Evolutionary conservation across 163 green algal species (phyloP), one percentile per base, ranked within the genome.

Genomic region (Coccomyxa subellipsoidea): DNA sequence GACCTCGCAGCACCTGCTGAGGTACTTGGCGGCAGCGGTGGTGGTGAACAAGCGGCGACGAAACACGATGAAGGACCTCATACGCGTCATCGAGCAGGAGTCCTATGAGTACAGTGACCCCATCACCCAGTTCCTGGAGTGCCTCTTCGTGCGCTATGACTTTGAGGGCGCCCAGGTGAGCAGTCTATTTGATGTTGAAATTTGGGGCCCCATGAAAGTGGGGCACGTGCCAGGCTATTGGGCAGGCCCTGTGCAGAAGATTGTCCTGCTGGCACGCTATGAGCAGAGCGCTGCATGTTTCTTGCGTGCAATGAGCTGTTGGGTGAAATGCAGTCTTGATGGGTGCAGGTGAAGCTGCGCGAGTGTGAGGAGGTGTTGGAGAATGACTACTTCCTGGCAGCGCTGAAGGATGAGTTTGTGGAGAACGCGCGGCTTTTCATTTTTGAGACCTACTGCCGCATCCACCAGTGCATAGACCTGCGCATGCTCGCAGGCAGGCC

Each of bases 401-500:
- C 81, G n/a, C 76, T 79, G 59, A 85, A 85, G 69, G 76, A 97
- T 23, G 94, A 98, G 79, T 99, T 99, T 85, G 89, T 98, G 77
- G 95, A 99, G 87, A 95, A 93, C 80, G 95, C 95, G 37, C 92
- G 97, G 25, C 88, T 97, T 69, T 96, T 98, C 88, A 96, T 99
- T 84, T 99, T 99, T 85, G 96, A 99, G 90, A 94, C 87, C 37
- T 97, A 96, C 88, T 97, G 93, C 92, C 85, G 92, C 71, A 93
- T 97, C 37, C 94, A 97, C 88, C 85, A 97, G 87, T 92, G 89
- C 89, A 97, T 98, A 79, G 84, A 92, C 84, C 75, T 86, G 53
- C 80, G 89, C 80, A 93, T 96, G 90, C 87, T 99, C 78, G 88
- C 91, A 25, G 29, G 66, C 32, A n/a, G n/a, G n/a, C 29, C 27